phyloP scores from a whole-genome alignment of 2,329 filamentous ascomycete genomes.

The Curvularia eragrostidis region DNA sequence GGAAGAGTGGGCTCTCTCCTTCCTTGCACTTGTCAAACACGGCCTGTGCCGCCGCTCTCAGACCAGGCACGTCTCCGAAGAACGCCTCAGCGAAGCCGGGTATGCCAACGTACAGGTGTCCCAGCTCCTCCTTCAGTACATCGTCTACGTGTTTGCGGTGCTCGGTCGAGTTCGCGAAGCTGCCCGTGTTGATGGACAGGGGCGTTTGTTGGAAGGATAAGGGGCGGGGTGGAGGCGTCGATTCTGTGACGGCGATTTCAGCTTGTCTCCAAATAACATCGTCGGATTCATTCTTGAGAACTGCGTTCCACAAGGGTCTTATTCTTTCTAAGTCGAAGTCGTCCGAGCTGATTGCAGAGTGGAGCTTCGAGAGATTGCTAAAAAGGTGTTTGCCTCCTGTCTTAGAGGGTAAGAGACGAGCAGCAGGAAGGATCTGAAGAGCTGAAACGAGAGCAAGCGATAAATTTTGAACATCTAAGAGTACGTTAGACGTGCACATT shows the following conservation, averaged over 20 bases:
- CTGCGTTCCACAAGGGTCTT: slow-evolving; percentile 10
- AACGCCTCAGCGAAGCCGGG: slow-evolving; percentile 33
- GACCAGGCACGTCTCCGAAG: slow-evolving; percentile 25
- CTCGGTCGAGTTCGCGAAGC: slow-evolving; percentile 29
- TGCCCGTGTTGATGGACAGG: slow-evolving; percentile 28
- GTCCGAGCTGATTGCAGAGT: not conserved
- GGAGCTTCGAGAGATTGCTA: not conserved
- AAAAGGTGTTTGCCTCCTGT: not conserved
- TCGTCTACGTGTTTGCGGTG: slow-evolving; percentile 27
- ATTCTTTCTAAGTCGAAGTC: not conserved
- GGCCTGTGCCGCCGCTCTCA: slow-evolving; percentile 19
- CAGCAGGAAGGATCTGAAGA: not conserved
- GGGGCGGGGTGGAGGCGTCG: slow-evolving; percentile 42
- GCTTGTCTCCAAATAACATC: slow-evolving; percentile 35
- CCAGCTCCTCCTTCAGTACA: slow-evolving; percentile 31
- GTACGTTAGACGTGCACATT: too few relatives aligned
- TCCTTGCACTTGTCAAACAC: slow-evolving; percentile 31
- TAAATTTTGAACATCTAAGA: not conserved
- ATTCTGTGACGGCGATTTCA: slow-evolving; percentile 48
- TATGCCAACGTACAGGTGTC: slow-evolving; percentile 27
- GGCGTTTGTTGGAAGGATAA: slow-evolving; percentile 39
- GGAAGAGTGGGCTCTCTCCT: slow-evolving; percentile 30
- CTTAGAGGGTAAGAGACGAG: not conserved
- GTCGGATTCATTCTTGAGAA: slow-evolving; percentile 16
- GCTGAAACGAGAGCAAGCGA: not conserved